Percentiles rank a stretch among this genome's conserved stretches.
Evolutionary conservation across 805 yeast genomes (phyloP).

Genomic region (Ogataea trehaloabstinens): DNA sequence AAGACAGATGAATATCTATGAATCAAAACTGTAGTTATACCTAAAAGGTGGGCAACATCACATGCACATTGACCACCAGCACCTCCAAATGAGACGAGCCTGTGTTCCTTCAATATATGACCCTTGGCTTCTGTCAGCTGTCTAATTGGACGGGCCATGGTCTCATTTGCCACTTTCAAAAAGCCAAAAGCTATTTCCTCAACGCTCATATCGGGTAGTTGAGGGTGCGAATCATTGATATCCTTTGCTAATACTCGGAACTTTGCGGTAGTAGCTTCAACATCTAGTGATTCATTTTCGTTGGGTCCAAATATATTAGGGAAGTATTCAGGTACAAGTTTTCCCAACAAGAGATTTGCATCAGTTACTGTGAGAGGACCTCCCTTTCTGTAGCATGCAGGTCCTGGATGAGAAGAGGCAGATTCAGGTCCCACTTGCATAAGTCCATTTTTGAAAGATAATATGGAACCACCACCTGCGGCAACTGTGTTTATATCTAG

Average conservation of each 20-base stretch:
- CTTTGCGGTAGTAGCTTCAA: constrained; percentile 44
- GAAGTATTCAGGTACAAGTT: constrained; percentile 69
- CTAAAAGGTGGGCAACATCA: constrained; percentile 67
- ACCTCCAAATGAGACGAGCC: constrained; percentile 83
- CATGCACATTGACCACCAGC: constrained; percentile 91
- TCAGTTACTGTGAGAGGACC: constrained; percentile 86
- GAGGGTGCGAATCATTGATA: constrained; percentile 51
- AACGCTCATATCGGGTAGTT: constrained; percentile 40
- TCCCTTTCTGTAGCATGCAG: constrained; percentile 80
- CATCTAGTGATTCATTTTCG: constrained; percentile 68
- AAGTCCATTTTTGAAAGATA: constrained; percentile 66
- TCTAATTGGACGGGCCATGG: constrained; percentile 88
- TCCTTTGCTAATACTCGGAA: constrained; percentile 52
- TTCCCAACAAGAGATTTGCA: constrained; percentile 72
- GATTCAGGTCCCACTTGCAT: constrained; percentile 88
- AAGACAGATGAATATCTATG: constrained; percentile 80
- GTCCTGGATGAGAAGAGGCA: constrained; percentile 88
- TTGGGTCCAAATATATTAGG: constrained; percentile 83
- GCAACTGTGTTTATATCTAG: constrained; percentile 79
- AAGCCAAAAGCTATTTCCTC: constrained; percentile 80
- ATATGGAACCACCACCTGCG: constrained; percentile 78
- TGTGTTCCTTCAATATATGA: constrained; percentile 57
- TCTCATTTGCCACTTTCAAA: constrained; percentile 76
- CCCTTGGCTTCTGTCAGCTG: constrained; percentile 84
- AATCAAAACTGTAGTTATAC: constrained; percentile 62